phyloP scores from a whole-genome alignment of 2,329 filamentous ascomycete genomes.

The Claviceps lovelessii region DNA sequence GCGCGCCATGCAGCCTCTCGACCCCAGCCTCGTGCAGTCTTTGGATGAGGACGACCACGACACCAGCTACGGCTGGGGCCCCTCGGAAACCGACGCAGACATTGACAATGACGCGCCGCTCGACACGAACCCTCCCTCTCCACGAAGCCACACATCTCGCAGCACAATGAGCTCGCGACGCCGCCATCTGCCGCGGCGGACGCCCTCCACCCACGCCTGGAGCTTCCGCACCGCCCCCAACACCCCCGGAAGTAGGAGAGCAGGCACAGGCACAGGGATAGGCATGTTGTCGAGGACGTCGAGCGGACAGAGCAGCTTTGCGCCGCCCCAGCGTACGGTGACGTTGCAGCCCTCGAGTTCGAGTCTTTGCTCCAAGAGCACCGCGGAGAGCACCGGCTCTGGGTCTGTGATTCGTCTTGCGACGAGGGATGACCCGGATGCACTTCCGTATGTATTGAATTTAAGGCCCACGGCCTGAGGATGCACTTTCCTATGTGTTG shows the following conservation, averaged over 20 bases:
- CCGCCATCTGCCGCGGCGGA: constrained; percentile 14
- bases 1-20: constrained; percentile 55
- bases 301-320: constrained; percentile 24
- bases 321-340: constrained; percentile 25
- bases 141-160: constrained; percentile 16
- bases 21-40: constrained; percentile 35
- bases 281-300: constrained; percentile 22
- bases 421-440: constrained; percentile 19
- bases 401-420: constrained; percentile 36
- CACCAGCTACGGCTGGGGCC: constrained; percentile 9
- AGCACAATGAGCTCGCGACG: constrained; percentile 20
- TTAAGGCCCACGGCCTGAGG: constrained; percentile 16
- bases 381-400: constrained; percentile 20
- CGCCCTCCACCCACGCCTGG: constrained; percentile 30
- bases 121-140: constrained; percentile 27
- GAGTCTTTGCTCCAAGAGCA: constrained; percentile 23
- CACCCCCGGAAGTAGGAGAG: constrained; percentile 32
- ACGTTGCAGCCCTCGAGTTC: constrained; percentile 24
- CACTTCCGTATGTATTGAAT: constrained; percentile 24
- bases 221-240: constrained; percentile 38
- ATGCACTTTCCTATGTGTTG: constrained; percentile 12
- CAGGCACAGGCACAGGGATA: constrained; percentile 7
- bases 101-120: constrained; percentile 32
- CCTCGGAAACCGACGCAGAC: constrained; percentile 22
- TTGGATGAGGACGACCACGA: constrained; percentile 7